Conservation (phyloP, 2,329 filamentous ascomycete species). For the Stylonectria norvegica region DNA sequence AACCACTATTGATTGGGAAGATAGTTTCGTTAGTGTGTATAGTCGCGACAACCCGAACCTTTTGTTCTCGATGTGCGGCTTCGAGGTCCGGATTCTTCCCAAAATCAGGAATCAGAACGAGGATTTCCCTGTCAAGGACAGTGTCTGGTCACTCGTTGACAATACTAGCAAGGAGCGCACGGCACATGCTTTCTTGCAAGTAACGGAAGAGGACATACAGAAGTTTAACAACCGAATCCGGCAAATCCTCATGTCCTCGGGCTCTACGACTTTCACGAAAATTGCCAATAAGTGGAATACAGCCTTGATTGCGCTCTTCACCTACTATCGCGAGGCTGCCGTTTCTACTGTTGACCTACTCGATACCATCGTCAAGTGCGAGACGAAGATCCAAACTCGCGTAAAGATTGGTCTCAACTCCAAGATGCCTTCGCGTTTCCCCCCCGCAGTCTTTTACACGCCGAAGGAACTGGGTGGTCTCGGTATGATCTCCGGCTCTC, state of each 20-base stretch:
- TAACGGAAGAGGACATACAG: conserved; percentile 95
- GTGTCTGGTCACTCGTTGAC: conserved; percentile 95
- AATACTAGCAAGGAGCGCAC: conserved; percentile 96
- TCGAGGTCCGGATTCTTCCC: conserved; percentile 92
- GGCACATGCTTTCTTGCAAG: conserved; percentile 94
- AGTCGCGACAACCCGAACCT: conserved; percentile 96
- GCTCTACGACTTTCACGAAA: conserved; percentile 99
- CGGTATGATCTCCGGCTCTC: conserved; percentile 98
- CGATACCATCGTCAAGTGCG: conserved; percentile 98
- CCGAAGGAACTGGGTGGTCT: conserved; percentile 96
- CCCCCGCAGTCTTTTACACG: conserved; percentile 96
- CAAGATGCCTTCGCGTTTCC: conserved; percentile 99
- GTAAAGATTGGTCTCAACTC: conserved; percentile 99
- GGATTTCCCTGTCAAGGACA: conserved; percentile 96
- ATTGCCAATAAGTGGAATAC: conserved; percentile 99
- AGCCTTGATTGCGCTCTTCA: conserved; percentile 92
- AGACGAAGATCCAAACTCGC: conserved; percentile 98
- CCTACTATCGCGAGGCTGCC: conserved; percentile 96
- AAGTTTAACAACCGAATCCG: conserved; percentile 99
- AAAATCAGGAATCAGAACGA: conserved; percentile 95
- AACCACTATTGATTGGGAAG: conserved; percentile 98
- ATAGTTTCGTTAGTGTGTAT: conserved; percentile 97
- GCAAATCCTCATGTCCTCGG: conserved; percentile 98
- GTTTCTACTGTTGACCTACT: conserved; percentile 91
- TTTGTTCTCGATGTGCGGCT: conserved; percentile 96